A percentile compares a stretch with the other conserved stretches of the same genome.
Evolutionary conservation across 2,329 filamentous ascomycete genomes (phyloP).

Genomic region (Trichoderma koningii): DNA sequence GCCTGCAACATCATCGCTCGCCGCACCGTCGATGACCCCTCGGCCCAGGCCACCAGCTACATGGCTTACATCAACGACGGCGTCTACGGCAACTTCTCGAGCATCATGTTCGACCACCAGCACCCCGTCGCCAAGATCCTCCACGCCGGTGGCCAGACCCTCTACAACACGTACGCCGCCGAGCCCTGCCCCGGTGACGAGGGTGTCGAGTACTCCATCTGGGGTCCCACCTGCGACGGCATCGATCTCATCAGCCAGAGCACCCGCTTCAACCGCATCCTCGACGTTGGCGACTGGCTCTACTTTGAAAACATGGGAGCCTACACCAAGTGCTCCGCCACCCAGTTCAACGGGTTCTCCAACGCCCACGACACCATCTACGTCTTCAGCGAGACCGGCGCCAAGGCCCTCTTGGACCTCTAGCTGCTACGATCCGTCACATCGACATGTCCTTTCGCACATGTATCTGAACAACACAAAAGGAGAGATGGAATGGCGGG

Average conservation of each 20-base stretch:
- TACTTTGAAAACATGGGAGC: constrained; percentile 99
- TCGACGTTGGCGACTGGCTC: constrained; percentile 95
- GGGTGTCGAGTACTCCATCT: constrained; percentile 86
- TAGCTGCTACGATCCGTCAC: background rate
- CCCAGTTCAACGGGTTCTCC: constrained; percentile 95
- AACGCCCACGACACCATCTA: constrained; percentile 93
- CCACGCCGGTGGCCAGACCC: constrained; percentile 58
- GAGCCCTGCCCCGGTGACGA: constrained; percentile 49
- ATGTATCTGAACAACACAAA: background rate
- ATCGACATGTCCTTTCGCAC: background rate
- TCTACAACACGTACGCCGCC: constrained; percentile 60
- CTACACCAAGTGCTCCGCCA: constrained; percentile 97
- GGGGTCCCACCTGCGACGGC: constrained; percentile 96
- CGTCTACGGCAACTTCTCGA: constrained; percentile 97
- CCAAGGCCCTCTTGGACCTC: constrained; percentile 64
- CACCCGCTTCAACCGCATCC: constrained; percentile 71
- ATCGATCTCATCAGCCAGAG: constrained; percentile 91
- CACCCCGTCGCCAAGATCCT: constrained; percentile 83
- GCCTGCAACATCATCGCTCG: constrained; percentile 96
- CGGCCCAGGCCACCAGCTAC: constrained; percentile 69
- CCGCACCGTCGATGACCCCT: constrained; percentile 77
- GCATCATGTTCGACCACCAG: constrained; percentile 99
- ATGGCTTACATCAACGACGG: constrained; percentile 99
- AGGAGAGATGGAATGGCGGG: background rate
- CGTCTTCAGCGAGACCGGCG: constrained; percentile 89